A percentile compares a stretch with the other conserved stretches of the same genome.
Evolutionary conservation across 2,329 filamentous ascomycete genomes (phyloP).

Genomic region (Pseudogymnoascus sp.): DNA sequence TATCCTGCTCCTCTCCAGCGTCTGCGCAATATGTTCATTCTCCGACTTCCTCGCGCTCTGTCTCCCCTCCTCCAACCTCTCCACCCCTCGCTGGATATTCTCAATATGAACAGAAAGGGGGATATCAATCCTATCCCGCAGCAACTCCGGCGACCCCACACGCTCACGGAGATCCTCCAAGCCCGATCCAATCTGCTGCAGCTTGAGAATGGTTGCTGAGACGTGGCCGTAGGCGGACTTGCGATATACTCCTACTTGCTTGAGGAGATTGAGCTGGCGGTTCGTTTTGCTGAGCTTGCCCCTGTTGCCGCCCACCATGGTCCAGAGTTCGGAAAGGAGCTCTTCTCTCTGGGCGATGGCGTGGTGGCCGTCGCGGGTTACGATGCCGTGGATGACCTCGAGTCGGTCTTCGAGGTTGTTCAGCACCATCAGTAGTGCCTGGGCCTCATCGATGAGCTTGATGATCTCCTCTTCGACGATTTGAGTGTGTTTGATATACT

Average conservation of each 20-base stretch:
- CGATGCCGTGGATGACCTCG: slow-evolving; percentile 60
- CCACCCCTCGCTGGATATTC: slow-evolving; percentile 63
- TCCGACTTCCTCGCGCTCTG: slow-evolving; percentile 51
- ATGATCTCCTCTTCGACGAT: slow-evolving; percentile 63
- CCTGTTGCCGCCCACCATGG: slow-evolving; percentile 62
- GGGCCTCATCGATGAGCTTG: slow-evolving; percentile 60
- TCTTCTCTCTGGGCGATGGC: slow-evolving; percentile 54
- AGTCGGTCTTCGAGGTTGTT: slow-evolving; percentile 62
- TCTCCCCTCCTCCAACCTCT: slow-evolving; percentile 59
- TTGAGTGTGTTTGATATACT: slow-evolving; percentile 65
- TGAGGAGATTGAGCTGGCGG: slow-evolving; percentile 55
- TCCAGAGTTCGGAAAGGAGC: slow-evolving; percentile 64
- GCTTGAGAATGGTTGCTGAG: slow-evolving; percentile 59
- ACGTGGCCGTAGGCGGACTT: slow-evolving; percentile 60
- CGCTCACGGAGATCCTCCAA: slow-evolving; percentile 64
- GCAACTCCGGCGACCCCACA: slow-evolving; percentile 56
- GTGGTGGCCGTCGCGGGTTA: slow-evolving; percentile 52
- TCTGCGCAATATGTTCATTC: slow-evolving; percentile 47
- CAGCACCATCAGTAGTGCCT: slow-evolving; percentile 57
- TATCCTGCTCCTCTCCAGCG: slow-evolving; percentile 39
- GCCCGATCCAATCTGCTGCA: slow-evolving; percentile 63
- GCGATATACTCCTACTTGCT: slow-evolving; percentile 58
- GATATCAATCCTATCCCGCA: slow-evolving; percentile 43
- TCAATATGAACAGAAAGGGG: slow-evolving; percentile 69
- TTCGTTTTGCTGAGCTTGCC: slow-evolving; percentile 52